phyloP scores from a whole-genome alignment of 169 alveolate species.

The Eimeria tenella region DNA sequence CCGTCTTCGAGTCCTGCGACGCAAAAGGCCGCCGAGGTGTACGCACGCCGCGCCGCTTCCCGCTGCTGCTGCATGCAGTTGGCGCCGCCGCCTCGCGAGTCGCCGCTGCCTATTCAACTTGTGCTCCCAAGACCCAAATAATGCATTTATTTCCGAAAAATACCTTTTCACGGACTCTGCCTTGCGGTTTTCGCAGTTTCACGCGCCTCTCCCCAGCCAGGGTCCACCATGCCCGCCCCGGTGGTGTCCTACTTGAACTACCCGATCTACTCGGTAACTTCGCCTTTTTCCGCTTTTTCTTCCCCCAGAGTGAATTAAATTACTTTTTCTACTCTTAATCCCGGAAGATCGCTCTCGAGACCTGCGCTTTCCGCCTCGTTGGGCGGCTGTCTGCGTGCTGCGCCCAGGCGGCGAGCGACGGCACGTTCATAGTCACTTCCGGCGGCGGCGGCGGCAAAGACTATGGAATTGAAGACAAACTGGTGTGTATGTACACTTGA shows the following conservation, averaged over 20 bases:
- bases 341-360: not conserved
- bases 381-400: not conserved
- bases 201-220: not conserved
- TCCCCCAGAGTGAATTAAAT: not conserved
- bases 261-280: slow-evolving; percentile 46
- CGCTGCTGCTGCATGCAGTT: too few species aligned
- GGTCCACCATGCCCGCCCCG: slow-evolving; percentile 1
- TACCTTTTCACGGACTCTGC: too few species aligned
- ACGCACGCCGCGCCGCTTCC: too few species aligned
- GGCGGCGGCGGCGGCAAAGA: slow-evolving; percentile 79
- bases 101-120: too few species aligned
- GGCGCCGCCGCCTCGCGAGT: too few species aligned
- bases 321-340: not conserved
- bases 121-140: too few species aligned
- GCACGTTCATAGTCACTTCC: slow-evolving; percentile 56
- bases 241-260: slow-evolving; percentile 31
- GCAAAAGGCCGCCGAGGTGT: too few species aligned
- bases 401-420: slow-evolving; percentile 70
- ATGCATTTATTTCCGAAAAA: too few species aligned
- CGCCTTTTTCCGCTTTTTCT: not conserved
- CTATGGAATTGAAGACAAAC: slow-evolving; percentile 72
- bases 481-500: slow-evolving; percentile 15
- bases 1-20: too few species aligned
- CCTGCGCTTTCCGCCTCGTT: not conserved
- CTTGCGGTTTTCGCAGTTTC: too few species aligned